Percentiles rank a stretch among this genome's conserved stretches.
Evolutionary conservation across 2,329 filamentous ascomycete species (phyloP).

Genomic region (Penicillium sp.): DNA sequence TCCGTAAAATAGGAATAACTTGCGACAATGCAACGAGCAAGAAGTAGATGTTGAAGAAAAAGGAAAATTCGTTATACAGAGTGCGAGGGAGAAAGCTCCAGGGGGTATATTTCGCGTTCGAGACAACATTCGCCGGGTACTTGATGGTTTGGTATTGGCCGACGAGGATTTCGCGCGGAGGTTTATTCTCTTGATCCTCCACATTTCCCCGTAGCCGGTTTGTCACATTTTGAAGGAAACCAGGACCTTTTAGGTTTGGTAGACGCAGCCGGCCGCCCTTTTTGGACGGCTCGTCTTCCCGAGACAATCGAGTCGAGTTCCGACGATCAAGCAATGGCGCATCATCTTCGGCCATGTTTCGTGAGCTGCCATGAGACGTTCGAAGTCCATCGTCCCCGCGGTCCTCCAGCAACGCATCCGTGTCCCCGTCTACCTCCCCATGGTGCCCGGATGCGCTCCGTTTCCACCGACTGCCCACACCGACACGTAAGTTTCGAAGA

Average conservation of each 20-base stretch:
- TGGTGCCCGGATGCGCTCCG: constrained; percentile 45
- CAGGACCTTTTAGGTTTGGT: constrained; percentile 67
- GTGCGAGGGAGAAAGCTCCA: constrained; percentile 93
- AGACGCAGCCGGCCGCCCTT: constrained; percentile 65
- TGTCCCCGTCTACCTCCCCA: constrained; percentile 63
- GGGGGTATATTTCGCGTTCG: constrained; percentile 96
- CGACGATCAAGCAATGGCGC: constrained; percentile 68
- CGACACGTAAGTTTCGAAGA: constrained; percentile 58
- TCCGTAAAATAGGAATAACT: constrained; percentile 83
- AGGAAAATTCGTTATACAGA: constrained; percentile 98
- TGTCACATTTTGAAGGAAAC: constrained; percentile 35
- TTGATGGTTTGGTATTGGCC: constrained; percentile 74
- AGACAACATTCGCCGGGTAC: constrained; percentile 89
- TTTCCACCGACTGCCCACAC: constrained; percentile 52
- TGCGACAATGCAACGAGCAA: constrained; percentile 93
- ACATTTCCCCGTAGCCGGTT: constrained; percentile 39
- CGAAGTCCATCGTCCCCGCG: constrained; percentile 61
- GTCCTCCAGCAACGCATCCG: constrained; percentile 70
- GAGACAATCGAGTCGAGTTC: constrained; percentile 42
- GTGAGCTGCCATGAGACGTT: constrained; percentile 65
- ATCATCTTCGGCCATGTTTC: constrained; percentile 68
- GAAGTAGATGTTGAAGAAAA: constrained; percentile 99
- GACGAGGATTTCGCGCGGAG: constrained; percentile 76
- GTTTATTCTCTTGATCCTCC: constrained; percentile 51
- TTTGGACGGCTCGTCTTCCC: constrained; percentile 48